Conservation (phyloP, 2,329 filamentous ascomycete genomes). For the Aphanocladium album region DNA sequence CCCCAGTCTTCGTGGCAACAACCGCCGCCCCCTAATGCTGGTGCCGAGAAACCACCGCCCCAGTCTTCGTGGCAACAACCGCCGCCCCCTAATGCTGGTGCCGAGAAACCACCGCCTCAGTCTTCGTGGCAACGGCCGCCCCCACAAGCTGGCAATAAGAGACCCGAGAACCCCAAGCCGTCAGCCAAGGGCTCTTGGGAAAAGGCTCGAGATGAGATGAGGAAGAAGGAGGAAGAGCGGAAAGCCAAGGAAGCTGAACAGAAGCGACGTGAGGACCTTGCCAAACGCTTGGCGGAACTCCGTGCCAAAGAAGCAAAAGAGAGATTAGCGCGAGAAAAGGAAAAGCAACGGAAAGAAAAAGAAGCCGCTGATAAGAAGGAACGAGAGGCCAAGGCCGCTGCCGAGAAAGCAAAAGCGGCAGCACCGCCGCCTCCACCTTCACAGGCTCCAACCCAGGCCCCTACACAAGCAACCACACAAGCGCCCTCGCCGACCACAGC, state of each 20-base stretch:
- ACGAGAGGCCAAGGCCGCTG: slow-evolving; percentile 23
- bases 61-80: slow-evolving; percentile 14
- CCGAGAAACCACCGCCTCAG: slow-evolving; percentile 8
- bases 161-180: slow-evolving; percentile 27
- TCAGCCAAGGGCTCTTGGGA: slow-evolving; percentile 55
- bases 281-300: slow-evolving; percentile 47
- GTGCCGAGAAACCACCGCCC: background rate
- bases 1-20: slow-evolving; percentile 20
- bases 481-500: slow-evolving; percentile 6
- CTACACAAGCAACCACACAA: no score
- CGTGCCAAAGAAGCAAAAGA: slow-evolving; percentile 52
- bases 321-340: slow-evolving; percentile 37
- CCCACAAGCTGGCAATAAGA: slow-evolving; percentile 12
- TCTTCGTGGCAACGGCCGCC: slow-evolving; percentile 13
- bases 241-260: slow-evolving; percentile 57
- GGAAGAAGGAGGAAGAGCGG: slow-evolving; percentile 58
- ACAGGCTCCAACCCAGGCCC: slow-evolving; percentile 10
- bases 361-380: slow-evolving; percentile 32
- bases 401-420: slow-evolving; percentile 23
- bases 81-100: slow-evolving; percentile 18
- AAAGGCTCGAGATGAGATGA: slow-evolving; percentile 63
- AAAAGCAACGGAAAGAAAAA: slow-evolving; percentile 34
- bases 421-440: slow-evolving; percentile 7
- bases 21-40: slow-evolving; percentile 26
- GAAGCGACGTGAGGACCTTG: slow-evolving; percentile 52